phyloP scores from a whole-genome alignment of 371 early-diverging fungal genomes.

The Fennellomyces sp. region DNA sequence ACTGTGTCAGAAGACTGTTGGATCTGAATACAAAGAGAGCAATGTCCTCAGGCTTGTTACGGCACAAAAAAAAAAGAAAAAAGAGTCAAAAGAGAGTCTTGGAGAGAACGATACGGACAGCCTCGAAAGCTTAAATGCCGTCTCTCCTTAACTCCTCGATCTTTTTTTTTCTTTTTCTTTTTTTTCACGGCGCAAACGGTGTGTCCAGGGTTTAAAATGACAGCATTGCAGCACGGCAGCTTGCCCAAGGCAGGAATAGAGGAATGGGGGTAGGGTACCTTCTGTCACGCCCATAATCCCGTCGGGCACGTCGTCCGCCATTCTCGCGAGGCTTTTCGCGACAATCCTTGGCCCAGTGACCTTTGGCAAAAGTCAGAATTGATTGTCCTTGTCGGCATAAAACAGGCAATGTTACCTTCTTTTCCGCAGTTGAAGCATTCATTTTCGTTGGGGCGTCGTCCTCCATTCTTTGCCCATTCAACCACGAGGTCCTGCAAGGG shows the following conservation, averaged over 20 bases:
- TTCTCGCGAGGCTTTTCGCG: conserved; percentile 40
- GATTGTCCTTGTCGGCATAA: too few relatives aligned
- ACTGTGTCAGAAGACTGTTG: conserved; percentile 13
- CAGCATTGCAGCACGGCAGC: not conserved
- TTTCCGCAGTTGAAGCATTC: conserved; percentile 72
- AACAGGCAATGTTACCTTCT: too few relatives aligned
- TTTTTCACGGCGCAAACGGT: not conserved
- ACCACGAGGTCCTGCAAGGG: conserved; percentile 37
- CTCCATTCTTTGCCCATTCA: conserved; percentile 66
- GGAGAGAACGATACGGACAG: too few relatives aligned
- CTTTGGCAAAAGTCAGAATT: conserved; percentile 41
- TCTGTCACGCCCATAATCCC: conserved; percentile 34
- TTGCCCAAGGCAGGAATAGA: not conserved
- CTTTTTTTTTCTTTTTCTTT: too few relatives aligned
- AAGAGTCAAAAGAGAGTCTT: not conserved
- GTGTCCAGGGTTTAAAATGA: too few relatives aligned
- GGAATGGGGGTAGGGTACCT: conserved; percentile 24
- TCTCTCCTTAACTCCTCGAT: too few relatives aligned
- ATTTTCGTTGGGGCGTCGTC: conserved; percentile 56
- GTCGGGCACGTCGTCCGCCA: conserved; percentile 26
- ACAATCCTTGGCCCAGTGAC: conserved; percentile 81
- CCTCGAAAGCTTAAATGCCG: too few relatives aligned
- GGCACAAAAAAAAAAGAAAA: conserved; percentile 1
- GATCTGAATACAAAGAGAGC: too few relatives aligned
- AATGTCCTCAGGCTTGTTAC: not conserved